A percentile compares a stretch with the other conserved stretches of the same genome.
phyloP scores from a whole-genome alignment of 2,329 filamentous ascomycete species.

The Cladosporium sp. region DNA sequence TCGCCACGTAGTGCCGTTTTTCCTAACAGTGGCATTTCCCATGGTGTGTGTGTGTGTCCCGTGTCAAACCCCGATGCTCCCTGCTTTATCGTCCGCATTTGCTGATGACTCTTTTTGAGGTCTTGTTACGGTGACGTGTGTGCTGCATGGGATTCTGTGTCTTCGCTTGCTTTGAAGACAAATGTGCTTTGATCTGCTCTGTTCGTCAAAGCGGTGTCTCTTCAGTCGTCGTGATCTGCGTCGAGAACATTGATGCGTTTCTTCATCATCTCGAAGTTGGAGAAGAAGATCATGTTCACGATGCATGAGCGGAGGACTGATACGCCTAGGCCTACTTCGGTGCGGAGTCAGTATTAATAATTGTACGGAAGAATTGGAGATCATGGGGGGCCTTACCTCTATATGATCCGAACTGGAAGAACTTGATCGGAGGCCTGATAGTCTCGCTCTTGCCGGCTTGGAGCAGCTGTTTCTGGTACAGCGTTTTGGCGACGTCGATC shows the following conservation, averaged over 20 bases:
- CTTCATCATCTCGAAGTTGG: slow-evolving; percentile 81
- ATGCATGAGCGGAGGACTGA: slow-evolving; percentile 81
- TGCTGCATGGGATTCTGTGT: not conserved
- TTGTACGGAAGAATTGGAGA: not conserved
- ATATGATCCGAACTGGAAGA: slow-evolving; percentile 78
- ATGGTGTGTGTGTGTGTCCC: not conserved
- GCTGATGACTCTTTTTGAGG: not conserved
- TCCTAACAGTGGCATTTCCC: slow-evolving; percentile 1
- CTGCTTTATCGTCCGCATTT: not conserved
- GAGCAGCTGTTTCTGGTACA: slow-evolving; percentile 80
- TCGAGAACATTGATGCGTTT: slow-evolving; percentile 49
- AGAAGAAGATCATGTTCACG: slow-evolving; percentile 89
- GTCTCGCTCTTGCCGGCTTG: slow-evolving; percentile 62
- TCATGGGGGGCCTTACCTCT: slow-evolving; percentile 56
- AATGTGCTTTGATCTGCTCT: not conserved
- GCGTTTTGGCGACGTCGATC: slow-evolving; percentile 81
- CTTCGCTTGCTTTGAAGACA: not conserved
- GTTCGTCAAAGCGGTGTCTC: not conserved
- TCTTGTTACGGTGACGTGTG: not conserved
- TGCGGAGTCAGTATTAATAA: slow-evolving; percentile 9
- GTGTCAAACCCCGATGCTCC: not conserved
- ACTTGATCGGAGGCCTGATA: slow-evolving; percentile 68
- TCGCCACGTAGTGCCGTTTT: slow-evolving; percentile 12
- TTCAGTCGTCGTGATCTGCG: slow-evolving; percentile 14
- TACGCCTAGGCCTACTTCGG: slow-evolving; percentile 62